phyloP scores from a whole-genome alignment of 2,329 filamentous ascomycete genomes.

The Penicillium sp. region DNA sequence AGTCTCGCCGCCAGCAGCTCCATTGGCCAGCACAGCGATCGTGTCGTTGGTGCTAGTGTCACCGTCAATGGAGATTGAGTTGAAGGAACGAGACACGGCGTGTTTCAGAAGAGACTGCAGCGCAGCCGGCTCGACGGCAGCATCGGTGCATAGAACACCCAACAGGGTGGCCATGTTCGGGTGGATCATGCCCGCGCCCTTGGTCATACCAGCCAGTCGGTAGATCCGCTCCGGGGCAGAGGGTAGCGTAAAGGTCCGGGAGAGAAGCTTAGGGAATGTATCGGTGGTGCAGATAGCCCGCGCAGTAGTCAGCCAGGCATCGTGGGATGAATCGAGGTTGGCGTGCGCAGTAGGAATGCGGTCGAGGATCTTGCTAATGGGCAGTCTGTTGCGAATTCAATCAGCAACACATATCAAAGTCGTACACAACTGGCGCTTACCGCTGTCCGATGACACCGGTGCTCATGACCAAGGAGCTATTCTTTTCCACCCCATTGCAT shows the following conservation, averaged over 20 bases:
- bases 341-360: constrained; percentile 72
- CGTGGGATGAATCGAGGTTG: constrained; percentile 66
- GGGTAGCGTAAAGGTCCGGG: constrained; percentile 74
- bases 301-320: constrained; percentile 80
- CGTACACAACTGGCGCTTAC: constrained; percentile 44
- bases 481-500: constrained; percentile 49
- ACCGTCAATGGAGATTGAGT: constrained; percentile 93
- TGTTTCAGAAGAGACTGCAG: constrained; percentile 65
- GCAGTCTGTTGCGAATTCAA: constrained; percentile 52
- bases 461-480: constrained; percentile 88
- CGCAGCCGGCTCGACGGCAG: constrained; percentile 62
- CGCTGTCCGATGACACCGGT: constrained; percentile 96
- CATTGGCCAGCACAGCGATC: constrained; percentile 88
- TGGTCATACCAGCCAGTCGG: constrained; percentile 87
- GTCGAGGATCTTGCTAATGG: constrained; percentile 81
- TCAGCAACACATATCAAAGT: too few relatives aligned
- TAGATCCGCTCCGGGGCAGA: constrained; percentile 71
- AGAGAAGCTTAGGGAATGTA: constrained; percentile 94
- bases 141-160: constrained; percentile 87
- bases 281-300: constrained; percentile 96
- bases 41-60: constrained; percentile 98
- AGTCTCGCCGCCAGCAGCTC: constrained; percentile 69
- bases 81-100: constrained; percentile 81
- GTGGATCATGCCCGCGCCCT: constrained; percentile 98
- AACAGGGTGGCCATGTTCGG: constrained; percentile 98